phyloP scores from a whole-genome alignment of 495 filamentous ascomycete species.

The Lichina pygmaea region DNA sequence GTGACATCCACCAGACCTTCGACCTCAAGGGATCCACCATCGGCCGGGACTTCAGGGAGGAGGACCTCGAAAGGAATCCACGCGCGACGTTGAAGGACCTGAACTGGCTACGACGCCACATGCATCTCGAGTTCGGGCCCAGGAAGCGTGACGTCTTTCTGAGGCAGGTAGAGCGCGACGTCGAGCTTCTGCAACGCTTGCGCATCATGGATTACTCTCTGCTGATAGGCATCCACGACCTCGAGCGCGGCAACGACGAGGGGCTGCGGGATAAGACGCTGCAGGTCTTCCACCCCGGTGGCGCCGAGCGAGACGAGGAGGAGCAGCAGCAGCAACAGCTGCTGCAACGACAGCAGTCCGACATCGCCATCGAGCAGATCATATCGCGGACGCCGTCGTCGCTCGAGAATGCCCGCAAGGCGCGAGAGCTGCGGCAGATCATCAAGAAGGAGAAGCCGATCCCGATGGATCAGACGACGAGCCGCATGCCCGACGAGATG shows the following conservation, averaged over 20 bases:
- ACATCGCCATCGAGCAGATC: background rate
- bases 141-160: conserved; percentile 67
- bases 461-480: conserved; percentile 55
- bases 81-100: conserved; percentile 87
- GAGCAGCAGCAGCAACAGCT: conserved; percentile 10
- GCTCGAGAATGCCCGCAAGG: conserved; percentile 75
- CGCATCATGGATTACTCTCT: conserved; percentile 99
- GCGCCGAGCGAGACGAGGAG: conserved; percentile 25
- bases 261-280: conserved; percentile 86
- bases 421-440: conserved; percentile 69
- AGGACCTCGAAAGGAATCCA: conserved; percentile 66
- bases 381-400: conserved; percentile 73
- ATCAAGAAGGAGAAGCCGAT: conserved; percentile 82
- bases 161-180: conserved; percentile 68
- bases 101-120: conserved; percentile 77
- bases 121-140: conserved; percentile 67
- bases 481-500: conserved; percentile 75
- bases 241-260: conserved; percentile 74
- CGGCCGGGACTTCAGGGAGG: conserved; percentile 72
- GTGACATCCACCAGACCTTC: conserved; percentile 92
- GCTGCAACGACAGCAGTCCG: conserved; percentile 12
- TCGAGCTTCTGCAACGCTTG: conserved; percentile 54
- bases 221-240: conserved; percentile 79
- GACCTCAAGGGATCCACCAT: conserved; percentile 96
- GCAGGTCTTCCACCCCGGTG: conserved; percentile 83